Evolutionary conservation across 2,329 filamentous ascomycete genomes (phyloP).

Genomic region (Cryphonectria carpinicola): DNA sequence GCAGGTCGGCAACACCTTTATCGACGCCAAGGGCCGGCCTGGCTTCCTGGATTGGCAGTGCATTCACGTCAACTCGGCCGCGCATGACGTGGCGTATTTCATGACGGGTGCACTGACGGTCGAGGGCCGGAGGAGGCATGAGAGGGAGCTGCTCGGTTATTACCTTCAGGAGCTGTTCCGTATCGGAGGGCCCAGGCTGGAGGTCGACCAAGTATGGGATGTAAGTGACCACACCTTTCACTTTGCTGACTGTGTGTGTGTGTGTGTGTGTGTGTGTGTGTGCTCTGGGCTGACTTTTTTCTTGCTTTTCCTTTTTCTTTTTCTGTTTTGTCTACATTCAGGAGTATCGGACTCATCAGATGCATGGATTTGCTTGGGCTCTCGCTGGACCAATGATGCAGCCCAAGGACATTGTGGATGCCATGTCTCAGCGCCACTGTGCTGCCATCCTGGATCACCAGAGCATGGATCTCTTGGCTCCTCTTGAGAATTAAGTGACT

Average conservation of each 20-base stretch:
- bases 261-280: too few relatives aligned
- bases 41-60: slow-evolving; percentile 49
- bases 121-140: slow-evolving; percentile 45
- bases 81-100: slow-evolving; percentile 49
- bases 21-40: slow-evolving; percentile 39
- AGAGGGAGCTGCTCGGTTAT: slow-evolving; percentile 43
- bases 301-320: too few relatives aligned
- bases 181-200: slow-evolving; percentile 38
- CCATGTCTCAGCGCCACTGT: slow-evolving; percentile 39
- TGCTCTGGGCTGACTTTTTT: slow-evolving; percentile 10
- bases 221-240: slow-evolving; percentile 7
- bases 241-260: too few relatives aligned
- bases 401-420: slow-evolving; percentile 38
- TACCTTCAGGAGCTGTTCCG: slow-evolving; percentile 41
- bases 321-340: background rate
- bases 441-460: slow-evolving; percentile 42
- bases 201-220: slow-evolving; percentile 35
- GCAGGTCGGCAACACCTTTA: slow-evolving; percentile 49
- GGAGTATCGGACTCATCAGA: slow-evolving; percentile 40
- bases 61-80: slow-evolving; percentile 46
- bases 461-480: slow-evolving; percentile 36
- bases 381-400: slow-evolving; percentile 43
- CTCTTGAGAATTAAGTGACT: background rate
- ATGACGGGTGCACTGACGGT: slow-evolving; percentile 44
- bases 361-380: slow-evolving; percentile 41